Evolutionary conservation across 2,329 filamentous ascomycete genomes (phyloP).

Genomic region (Volutella citrinella): DNA sequence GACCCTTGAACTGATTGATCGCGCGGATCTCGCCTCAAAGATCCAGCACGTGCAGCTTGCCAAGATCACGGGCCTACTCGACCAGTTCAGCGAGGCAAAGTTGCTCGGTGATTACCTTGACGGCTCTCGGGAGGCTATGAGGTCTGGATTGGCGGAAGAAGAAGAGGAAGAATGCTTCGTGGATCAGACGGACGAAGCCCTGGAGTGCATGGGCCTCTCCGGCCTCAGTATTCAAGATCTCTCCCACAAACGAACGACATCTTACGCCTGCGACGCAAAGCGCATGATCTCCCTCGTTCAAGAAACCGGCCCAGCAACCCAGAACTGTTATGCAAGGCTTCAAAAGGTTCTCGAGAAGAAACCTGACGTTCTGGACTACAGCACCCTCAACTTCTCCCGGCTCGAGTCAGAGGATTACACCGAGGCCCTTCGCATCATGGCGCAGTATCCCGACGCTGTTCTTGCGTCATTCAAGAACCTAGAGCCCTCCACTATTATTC

Average conservation of each 20-base stretch:
- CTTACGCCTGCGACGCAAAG: conserved; percentile 20
- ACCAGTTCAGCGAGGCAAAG: conserved; percentile 10
- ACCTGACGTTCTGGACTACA: conserved; percentile 10
- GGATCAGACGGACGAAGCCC: conserved; percentile 10
- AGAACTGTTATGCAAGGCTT: conserved; percentile 22
- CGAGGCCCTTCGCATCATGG: conserved; percentile 50
- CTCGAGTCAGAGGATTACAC: conserved; percentile 20
- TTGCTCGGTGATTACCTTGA: conserved; percentile 21
- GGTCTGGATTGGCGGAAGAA: conserved; percentile 2
- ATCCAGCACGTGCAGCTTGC: conserved; percentile 44
- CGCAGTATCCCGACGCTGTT: conserved; percentile 64
- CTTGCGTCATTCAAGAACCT: conserved; percentile 61
- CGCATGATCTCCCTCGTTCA: conserved; percentile 30
- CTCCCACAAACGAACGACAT: conserved; percentile 20
- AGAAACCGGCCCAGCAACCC: conserved; percentile 16
- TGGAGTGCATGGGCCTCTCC: conserved; percentile 13
- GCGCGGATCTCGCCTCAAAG: conserved; percentile 27
- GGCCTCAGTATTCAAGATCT: conserved; percentile 23
- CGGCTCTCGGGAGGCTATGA: conserved; percentile 8
- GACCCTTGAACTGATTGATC: conserved; percentile 35
- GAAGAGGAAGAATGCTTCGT: conserved; percentile 10
- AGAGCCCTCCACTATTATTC: conserved; percentile 65
- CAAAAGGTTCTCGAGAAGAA: conserved; percentile 5
- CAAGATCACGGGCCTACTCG: conserved; percentile 44
- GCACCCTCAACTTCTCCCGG: conserved; percentile 6